A percentile compares a stretch with the other conserved stretches of the same genome.
These are phyloP conservation scores for Ogataea degrootiae DNA, from an alignment of 805 yeast genomes.

Conservation along the genomic window DNA sequence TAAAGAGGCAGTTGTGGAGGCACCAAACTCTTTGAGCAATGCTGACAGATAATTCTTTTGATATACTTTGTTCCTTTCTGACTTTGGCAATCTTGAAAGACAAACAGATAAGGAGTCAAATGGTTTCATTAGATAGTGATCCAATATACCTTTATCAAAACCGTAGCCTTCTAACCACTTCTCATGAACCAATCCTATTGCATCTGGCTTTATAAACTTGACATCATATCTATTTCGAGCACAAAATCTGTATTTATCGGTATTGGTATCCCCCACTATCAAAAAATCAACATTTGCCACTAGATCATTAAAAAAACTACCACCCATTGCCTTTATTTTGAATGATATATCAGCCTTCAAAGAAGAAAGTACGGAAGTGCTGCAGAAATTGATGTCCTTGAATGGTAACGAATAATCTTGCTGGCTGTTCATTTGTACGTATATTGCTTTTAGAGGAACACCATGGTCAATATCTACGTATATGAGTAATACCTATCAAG, in stretches of 20 bases:
- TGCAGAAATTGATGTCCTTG: conserved; percentile 47
- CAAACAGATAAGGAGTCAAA: conserved; percentile 47
- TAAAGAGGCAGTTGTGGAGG: conserved; percentile 46
- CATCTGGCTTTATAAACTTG: conserved; percentile 44
- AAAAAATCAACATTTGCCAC: conserved; percentile 57
- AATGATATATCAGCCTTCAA: conserved; percentile 39
- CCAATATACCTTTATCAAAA: conserved; percentile 9
- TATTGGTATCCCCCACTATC: conserved; percentile 52
- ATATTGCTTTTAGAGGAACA: no score
- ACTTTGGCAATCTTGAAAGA: conserved; percentile 34
- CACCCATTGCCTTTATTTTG: conserved; percentile 55
- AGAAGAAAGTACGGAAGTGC: conserved; percentile 45
- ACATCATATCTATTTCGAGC: conserved; percentile 53
- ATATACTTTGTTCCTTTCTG: conserved; percentile 16
- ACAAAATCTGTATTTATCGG: conserved; percentile 52
- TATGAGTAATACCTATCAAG: no score
- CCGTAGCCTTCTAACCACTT: conserved; percentile 48
- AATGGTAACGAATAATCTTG: conserved; percentile 31
- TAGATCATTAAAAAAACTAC: conserved; percentile 49
- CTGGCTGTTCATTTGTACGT: no score
- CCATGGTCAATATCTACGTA: no score
- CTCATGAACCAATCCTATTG: conserved; percentile 40
- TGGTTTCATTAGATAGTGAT: conserved; percentile 30
- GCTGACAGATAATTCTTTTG: conserved; percentile 29
- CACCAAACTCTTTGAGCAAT: conserved; percentile 42